Evolutionary conservation across 2,329 filamentous ascomycete genomes (phyloP).

Genomic region (Thermoascus crustaceus): DNA sequence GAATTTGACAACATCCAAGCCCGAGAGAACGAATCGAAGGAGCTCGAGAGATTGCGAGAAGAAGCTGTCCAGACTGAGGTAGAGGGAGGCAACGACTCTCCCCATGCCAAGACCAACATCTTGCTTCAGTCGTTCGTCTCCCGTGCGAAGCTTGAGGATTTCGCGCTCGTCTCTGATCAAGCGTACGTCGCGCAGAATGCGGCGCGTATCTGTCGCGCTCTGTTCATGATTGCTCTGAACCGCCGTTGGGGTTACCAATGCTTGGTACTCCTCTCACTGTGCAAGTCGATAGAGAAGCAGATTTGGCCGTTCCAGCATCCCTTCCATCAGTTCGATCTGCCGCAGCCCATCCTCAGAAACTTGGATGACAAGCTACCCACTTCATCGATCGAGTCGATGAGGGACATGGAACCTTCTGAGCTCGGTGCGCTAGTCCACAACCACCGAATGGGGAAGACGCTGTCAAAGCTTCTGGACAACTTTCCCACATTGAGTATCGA

Average conservation of each 20-base stretch:
- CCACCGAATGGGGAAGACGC: slow-evolving; percentile 71
- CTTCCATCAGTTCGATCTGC: slow-evolving; percentile 87
- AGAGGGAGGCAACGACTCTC: slow-evolving; percentile 54
- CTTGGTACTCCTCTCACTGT: slow-evolving; percentile 77
- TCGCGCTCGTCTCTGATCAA: slow-evolving; percentile 82
- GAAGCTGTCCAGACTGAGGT: slow-evolving; percentile 71
- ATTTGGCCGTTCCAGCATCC: slow-evolving; percentile 95
- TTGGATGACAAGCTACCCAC: slow-evolving; percentile 71
- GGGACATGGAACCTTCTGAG: slow-evolving; percentile 88
- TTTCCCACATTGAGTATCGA: slow-evolving; percentile 90
- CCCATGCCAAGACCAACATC: slow-evolving; percentile 93
- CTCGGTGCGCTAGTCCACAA: slow-evolving; percentile 91
- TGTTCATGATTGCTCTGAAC: slow-evolving; percentile 97
- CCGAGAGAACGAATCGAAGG: slow-evolving; percentile 80
- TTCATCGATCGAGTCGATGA: slow-evolving; percentile 69
- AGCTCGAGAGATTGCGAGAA: slow-evolving; percentile 65
- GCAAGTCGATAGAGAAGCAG: slow-evolving; percentile 94
- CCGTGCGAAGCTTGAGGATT: slow-evolving; percentile 78
- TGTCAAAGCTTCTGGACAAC: slow-evolving; percentile 73
- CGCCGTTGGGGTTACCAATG: slow-evolving; percentile 94
- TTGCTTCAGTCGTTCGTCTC: slow-evolving; percentile 92
- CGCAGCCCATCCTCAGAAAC: slow-evolving; percentile 72
- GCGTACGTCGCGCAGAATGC: slow-evolving; percentile 95
- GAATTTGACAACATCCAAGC: slow-evolving; percentile 97
- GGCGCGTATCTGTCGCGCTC: slow-evolving; percentile 81